These are phyloP conservation scores for Cladochytrium replicatum DNA, from an alignment of 192 early-diverging fungal species.

Conservation along the genomic window DNA sequence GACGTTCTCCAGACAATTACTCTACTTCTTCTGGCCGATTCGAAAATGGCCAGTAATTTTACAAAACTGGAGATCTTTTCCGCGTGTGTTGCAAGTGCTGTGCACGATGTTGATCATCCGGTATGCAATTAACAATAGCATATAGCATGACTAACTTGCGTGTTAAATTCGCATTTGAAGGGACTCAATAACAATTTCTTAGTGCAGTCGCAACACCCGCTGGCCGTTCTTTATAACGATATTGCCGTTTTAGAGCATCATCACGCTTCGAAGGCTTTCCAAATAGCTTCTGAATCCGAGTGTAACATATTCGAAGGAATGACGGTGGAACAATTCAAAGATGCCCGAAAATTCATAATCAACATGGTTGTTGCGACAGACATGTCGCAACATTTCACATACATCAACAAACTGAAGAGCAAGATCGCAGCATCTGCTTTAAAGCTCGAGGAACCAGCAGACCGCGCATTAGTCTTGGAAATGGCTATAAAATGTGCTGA, in stretches of 20 bases:
- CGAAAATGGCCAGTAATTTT: slow-evolving; percentile 37
- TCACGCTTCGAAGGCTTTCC: slow-evolving; percentile 43
- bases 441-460: slow-evolving; percentile 33
- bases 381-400: slow-evolving; percentile 48
- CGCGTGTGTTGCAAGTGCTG: slow-evolving; percentile 34
- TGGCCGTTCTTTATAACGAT: slow-evolving; percentile 49
- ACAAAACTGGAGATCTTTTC: slow-evolving; percentile 40
- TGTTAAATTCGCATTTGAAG: background rate
- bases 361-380: slow-evolving; percentile 48
- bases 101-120: slow-evolving; percentile 56
- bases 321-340: slow-evolving; percentile 31
- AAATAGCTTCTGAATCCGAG: slow-evolving; percentile 29
- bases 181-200: slow-evolving; percentile 49
- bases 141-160: background rate
- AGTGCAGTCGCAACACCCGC: slow-evolving; percentile 37
- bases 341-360: slow-evolving; percentile 39
- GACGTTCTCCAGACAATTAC: slow-evolving; percentile 51
- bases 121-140: slow-evolving; percentile 6
- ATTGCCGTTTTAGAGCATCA: slow-evolving; percentile 48
- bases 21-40: slow-evolving; percentile 33
- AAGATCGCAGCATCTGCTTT: slow-evolving; percentile 37
- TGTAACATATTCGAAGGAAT: slow-evolving; percentile 39
- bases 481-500: slow-evolving; percentile 53
- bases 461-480: slow-evolving; percentile 37
- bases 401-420: slow-evolving; percentile 50